These are phyloP conservation scores for Cenococcum geophilum DNA, from an alignment of 495 filamentous ascomycete species.

Conservation along the genomic window DNA sequence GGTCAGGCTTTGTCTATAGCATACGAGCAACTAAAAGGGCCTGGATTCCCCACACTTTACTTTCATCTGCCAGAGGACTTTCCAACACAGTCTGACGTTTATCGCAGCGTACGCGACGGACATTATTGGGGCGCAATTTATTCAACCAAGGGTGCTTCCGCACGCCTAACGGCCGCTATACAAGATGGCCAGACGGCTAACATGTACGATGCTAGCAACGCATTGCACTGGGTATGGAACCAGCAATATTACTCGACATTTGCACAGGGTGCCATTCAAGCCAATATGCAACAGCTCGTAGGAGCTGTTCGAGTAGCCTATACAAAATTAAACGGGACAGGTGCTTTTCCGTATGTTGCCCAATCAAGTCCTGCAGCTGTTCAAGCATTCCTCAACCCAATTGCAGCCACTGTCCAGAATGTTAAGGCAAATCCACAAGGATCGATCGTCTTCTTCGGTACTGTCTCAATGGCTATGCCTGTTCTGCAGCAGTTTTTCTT, in stretches of 20 bases:
- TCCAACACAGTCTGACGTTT: conserved; percentile 20
- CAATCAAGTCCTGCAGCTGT: conserved; percentile 5
- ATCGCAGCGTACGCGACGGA: conserved; percentile 14
- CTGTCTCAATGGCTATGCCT: conserved; percentile 19
- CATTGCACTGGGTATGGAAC: conserved; percentile 21
- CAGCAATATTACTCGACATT: conserved; percentile 21
- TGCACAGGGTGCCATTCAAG: conserved; percentile 9
- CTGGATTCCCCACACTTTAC: conserved; percentile 8
- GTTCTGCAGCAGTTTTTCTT: conserved; percentile 24
- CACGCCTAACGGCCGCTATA: conserved; percentile 10
- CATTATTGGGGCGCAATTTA: conserved; percentile 15
- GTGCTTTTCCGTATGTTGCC: conserved; percentile 2
- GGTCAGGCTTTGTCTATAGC: conserved; percentile 11
- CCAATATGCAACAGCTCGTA: conserved; percentile 14
- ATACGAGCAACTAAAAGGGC: conserved; percentile 13
- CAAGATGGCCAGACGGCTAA: conserved; percentile 10
- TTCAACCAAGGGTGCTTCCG: conserved; percentile 13
- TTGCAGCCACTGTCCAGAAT: conserved; percentile 7
- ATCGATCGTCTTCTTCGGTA: conserved; percentile 12
- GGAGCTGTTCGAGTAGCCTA: conserved; percentile 8
- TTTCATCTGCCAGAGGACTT: conserved; percentile 18
- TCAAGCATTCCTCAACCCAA: conserved; percentile 18
- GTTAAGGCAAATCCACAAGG: conserved; percentile 10
- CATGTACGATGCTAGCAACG: conserved; percentile 10
- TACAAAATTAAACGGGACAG: conserved; percentile 18